Evolutionary conservation across 2,329 filamentous ascomycete genomes (phyloP), one percentile per base, ranked within the genome.

Genomic region (Calycina herbarum): DNA sequence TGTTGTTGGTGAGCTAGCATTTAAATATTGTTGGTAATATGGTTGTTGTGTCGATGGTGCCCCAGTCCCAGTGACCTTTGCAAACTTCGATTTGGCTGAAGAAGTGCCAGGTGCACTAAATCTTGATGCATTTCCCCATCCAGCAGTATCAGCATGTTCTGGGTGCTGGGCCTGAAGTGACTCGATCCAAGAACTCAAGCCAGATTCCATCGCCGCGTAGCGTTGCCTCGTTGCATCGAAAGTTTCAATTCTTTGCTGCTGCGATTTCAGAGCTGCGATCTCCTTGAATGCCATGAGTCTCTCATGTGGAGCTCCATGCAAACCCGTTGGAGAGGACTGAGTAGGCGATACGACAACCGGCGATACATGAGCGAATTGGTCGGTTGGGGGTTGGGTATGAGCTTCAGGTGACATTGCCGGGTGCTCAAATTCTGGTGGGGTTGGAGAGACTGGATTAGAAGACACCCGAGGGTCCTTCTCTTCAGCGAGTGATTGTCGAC

Each of bases 121-220:
- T 58, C 68, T 64, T 31, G 69, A 63, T 15, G 62, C 66, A 17
- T 63, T 68, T 24, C 60, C 74, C 0, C 66, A 68, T 51, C 62
- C 64, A 54, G 69, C 69, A 5, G 75, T 78, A 38, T 80, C 77
- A 35, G 78, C 75, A 70, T 86, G 80, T 67, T 87, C 85, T 0
- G 82, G 79, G 63, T 83, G 76, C 67, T 81, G 77, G 5, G 73
- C 71, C 64, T 81, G 78, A 68, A 86, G 74, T n/a, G 77, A 72
- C 1, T 71, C 64, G 27, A 89, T 77, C 87, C 86, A 89, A 40
- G 80, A 78, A 63, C 78, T 81, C n/a, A 98, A 80, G 1, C 94
- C 93, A 5, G 90, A 90, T 66, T 97, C 88, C 75, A 90, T 87
- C 13, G 79, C 77, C 0, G 90, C 88, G 76, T 93, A 93, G 57